phyloP scores from a whole-genome alignment of 2,329 filamentous ascomycete species.

The Podosphaera fusca region DNA sequence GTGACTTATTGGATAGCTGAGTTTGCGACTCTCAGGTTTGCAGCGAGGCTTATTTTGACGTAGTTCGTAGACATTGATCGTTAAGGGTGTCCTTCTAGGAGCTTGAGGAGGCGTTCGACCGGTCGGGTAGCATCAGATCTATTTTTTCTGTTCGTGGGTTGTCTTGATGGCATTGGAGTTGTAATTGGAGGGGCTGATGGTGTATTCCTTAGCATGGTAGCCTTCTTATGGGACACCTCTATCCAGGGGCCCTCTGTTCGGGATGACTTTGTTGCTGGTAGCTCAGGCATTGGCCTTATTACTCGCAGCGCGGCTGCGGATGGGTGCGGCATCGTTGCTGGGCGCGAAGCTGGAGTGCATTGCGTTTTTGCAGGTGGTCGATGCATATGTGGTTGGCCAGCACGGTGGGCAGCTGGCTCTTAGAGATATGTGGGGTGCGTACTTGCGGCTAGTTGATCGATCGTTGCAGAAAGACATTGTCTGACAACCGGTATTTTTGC shows the following conservation, averaged over 20 bases:
- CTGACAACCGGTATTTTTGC: no score
- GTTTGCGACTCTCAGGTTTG: background rate
- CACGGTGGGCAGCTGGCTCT: no score
- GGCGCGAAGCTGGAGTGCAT: no score
- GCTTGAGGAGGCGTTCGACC: background rate
- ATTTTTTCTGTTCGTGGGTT: background rate
- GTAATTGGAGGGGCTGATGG: background rate
- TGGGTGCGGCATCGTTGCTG: no score
- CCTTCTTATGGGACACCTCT: background rate
- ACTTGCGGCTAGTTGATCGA: no score
- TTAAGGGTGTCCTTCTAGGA: background rate
- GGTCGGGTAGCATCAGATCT: background rate
- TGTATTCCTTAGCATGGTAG: background rate
- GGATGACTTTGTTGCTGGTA: no score
- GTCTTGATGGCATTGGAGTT: background rate
- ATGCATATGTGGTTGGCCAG: no score
- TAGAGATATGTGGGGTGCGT: no score
- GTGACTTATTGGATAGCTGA: background rate
- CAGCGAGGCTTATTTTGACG: background rate
- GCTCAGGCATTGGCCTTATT: no score
- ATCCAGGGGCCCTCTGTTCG: background rate
- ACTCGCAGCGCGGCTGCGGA: no score
- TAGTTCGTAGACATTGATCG: background rate
- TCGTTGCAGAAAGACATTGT: no score
- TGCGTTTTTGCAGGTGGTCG: no score